phyloP scores from a whole-genome alignment of 768 basidiomycete genomes.

The Leccinum subgranulosum region DNA sequence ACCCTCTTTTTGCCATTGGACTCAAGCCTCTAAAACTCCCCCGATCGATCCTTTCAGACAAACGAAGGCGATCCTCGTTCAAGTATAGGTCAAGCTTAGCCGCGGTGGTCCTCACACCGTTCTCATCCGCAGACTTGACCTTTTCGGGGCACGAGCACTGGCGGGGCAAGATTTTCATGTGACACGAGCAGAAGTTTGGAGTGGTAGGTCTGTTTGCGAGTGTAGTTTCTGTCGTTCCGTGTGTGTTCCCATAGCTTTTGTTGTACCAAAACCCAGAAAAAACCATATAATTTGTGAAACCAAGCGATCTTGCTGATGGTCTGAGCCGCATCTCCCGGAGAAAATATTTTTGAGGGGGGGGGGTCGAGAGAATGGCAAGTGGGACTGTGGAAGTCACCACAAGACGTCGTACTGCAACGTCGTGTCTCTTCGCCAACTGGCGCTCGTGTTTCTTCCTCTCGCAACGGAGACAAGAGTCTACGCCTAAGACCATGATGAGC shows the following conservation, averaged over 20 bases:
- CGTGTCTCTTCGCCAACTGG: constrained; percentile 6
- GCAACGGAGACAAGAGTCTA: too few relatives aligned
- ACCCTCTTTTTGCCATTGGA: background rate
- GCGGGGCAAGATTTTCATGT: background rate
- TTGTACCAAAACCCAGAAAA: constrained; percentile 13
- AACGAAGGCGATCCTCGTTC: background rate
- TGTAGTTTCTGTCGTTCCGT: constrained; percentile 2
- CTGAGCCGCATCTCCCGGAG: too few relatives aligned
- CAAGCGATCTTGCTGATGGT: background rate
- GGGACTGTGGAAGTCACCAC: too few relatives aligned
- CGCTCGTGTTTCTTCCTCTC: background rate
- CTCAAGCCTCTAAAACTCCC: background rate
- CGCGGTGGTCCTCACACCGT: background rate
- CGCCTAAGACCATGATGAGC: too few relatives aligned
- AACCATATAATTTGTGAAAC: background rate
- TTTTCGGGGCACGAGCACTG: background rate
- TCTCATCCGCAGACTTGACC: background rate
- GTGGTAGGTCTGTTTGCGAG: constrained; percentile 6
- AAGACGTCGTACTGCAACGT: too few relatives aligned
- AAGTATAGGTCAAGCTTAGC: background rate
- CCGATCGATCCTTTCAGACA: background rate
- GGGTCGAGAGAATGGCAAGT: too few relatives aligned
- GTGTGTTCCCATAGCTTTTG: constrained; percentile 1
- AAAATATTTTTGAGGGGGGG: too few relatives aligned
- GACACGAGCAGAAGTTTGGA: constrained; percentile 9